Percentiles rank a stretch among this genome's conserved stretches.
These are phyloP conservation scores for Lasiodiplodia sp. DNA, from an alignment of 2,329 filamentous ascomycete genomes.

Conservation along the genomic window DNA sequence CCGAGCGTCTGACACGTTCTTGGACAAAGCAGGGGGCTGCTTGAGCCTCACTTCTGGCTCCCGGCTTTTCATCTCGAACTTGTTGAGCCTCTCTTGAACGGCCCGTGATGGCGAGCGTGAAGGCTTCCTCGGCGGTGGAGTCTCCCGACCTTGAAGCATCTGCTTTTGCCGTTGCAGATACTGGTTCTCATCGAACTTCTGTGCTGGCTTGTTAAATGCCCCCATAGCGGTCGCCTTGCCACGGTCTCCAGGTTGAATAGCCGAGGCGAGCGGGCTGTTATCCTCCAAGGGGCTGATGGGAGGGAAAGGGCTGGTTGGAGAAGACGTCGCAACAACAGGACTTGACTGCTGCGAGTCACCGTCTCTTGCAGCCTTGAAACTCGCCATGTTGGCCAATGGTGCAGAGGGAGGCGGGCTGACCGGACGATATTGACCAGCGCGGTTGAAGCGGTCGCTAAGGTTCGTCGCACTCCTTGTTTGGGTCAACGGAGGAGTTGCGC, in stretches of 20 bases:
- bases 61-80: slow-evolving; percentile 44
- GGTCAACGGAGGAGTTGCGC: slow-evolving; percentile 60
- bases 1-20: slow-evolving; percentile 16
- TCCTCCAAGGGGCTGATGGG: slow-evolving; percentile 76
- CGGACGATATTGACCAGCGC: slow-evolving; percentile 50
- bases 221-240: slow-evolving; percentile 82
- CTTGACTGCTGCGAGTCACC: slow-evolving; percentile 48
- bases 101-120: slow-evolving; percentile 33
- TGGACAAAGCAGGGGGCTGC: slow-evolving; percentile 12
- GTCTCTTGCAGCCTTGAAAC: slow-evolving; percentile 34
- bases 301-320: slow-evolving; percentile 54
- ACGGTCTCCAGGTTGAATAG: slow-evolving; percentile 76
- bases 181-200: slow-evolving; percentile 83
- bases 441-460: slow-evolving; percentile 54
- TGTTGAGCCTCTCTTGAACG: slow-evolving; percentile 44
- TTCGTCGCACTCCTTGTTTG: slow-evolving; percentile 56
- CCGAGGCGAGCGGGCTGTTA: slow-evolving; percentile 63
- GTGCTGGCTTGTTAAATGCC: slow-evolving; percentile 74
- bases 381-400: slow-evolving; percentile 31
- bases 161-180: slow-evolving; percentile 83
- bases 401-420: slow-evolving; percentile 55
- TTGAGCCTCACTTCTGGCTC: slow-evolving; percentile 32
- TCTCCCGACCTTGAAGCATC: slow-evolving; percentile 77
- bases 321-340: slow-evolving; percentile 40
- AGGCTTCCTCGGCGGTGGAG: slow-evolving; percentile 51